These are phyloP conservation scores for Priceomyces castillae DNA, from an alignment of 805 yeast genomes.

Conservation along the genomic window DNA sequence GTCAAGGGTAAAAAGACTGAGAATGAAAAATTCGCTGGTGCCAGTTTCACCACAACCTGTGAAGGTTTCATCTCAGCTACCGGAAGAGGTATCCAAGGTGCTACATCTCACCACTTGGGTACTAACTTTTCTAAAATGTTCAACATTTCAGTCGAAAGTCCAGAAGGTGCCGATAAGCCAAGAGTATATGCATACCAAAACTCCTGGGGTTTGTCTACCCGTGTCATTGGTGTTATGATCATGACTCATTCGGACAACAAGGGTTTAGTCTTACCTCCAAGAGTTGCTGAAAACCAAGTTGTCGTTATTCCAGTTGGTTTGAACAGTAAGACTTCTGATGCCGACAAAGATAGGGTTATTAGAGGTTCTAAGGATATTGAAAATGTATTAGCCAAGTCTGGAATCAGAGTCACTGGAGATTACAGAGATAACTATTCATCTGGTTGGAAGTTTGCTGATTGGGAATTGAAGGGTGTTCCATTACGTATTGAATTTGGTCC, in stretches of 20 bases:
- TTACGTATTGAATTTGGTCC: slow-evolving; percentile 95
- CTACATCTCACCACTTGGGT: slow-evolving; percentile 96
- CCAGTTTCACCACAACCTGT: slow-evolving; percentile 88
- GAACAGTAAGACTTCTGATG: slow-evolving; percentile 79
- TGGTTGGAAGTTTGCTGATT: slow-evolving; percentile 98
- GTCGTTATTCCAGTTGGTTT: slow-evolving; percentile 95
- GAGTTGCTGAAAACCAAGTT: slow-evolving; percentile 90
- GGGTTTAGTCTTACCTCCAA: slow-evolving; percentile 96
- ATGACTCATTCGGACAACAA: slow-evolving; percentile 98
- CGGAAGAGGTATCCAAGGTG: slow-evolving; percentile 99
- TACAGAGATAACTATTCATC: slow-evolving; percentile 93
- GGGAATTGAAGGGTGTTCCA: slow-evolving; percentile 96
- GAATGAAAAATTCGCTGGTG: slow-evolving; percentile 98
- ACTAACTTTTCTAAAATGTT: slow-evolving; percentile 99
- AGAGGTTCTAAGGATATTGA: slow-evolving; percentile 72
- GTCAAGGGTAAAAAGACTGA: slow-evolving; percentile 93
- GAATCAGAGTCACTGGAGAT: slow-evolving; percentile 78
- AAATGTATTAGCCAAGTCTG: slow-evolving; percentile 53
- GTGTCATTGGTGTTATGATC: slow-evolving; percentile 98
- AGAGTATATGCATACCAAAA: slow-evolving; percentile 90
- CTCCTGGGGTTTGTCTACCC: slow-evolving; percentile 98
- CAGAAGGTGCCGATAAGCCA: slow-evolving; percentile 84
- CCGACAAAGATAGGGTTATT: slow-evolving; percentile 65
- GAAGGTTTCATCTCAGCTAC: slow-evolving; percentile 98
- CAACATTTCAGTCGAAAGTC: slow-evolving; percentile 91